These are phyloP conservation scores for Candida awuae DNA, from an alignment of 805 yeast species.

Conservation along the genomic window DNA sequence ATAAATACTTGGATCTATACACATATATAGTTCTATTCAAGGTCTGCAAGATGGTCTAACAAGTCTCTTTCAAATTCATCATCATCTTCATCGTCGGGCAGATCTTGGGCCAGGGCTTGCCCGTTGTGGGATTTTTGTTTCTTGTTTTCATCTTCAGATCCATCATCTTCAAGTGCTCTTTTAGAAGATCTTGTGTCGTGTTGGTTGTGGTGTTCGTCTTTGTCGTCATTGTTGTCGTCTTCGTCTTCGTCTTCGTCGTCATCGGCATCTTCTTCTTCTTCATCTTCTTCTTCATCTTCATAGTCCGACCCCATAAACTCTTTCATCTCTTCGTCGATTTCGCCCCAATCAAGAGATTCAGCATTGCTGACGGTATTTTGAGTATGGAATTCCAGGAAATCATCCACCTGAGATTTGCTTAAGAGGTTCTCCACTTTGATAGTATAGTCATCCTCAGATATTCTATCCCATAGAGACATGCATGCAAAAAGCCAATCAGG, in stretches of 20 bases:
- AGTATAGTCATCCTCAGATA: conserved; percentile 51
- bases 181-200: no score
- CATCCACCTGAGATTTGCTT: conserved; percentile 38
- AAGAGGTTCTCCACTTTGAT: conserved; percentile 44
- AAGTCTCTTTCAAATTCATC: conserved; percentile 45
- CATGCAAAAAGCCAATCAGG: conserved; percentile 92
- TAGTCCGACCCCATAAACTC: conserved; percentile 43
- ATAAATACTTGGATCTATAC: no score
- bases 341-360: conserved; percentile 42
- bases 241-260: conserved; percentile 16
- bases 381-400: conserved; percentile 31
- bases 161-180: no score
- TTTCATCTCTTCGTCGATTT: conserved; percentile 49
- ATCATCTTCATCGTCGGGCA: conserved; percentile 15
- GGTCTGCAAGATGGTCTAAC: conserved; percentile 41
- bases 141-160: conserved; percentile 28
- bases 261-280: conserved; percentile 14
- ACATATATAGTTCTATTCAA: conserved; percentile 26
- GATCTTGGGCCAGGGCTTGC: no score
- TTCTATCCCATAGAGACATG: conserved; percentile 67
- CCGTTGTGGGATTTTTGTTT: no score
- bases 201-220: neutral
- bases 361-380: conserved; percentile 34
- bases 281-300: conserved; percentile 30
- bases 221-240: conserved; percentile 5